phyloP scores from a whole-genome alignment of 345 rosid species.

The Ailanthus altissimus region DNA sequence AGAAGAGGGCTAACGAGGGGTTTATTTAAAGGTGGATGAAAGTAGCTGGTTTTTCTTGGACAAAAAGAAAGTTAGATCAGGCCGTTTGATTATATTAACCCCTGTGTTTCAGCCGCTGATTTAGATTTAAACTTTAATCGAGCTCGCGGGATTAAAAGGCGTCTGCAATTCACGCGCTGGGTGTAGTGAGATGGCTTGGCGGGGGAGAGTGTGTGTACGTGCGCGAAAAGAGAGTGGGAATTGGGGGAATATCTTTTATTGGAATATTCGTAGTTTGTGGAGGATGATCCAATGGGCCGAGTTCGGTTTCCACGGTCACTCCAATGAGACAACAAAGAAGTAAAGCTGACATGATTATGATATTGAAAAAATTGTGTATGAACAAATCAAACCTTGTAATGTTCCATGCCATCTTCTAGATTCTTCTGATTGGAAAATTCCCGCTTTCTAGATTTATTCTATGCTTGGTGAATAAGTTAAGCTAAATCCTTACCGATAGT shows the following conservation, averaged over 20 bases:
- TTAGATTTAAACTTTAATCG: neutral
- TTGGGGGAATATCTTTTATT: no score
- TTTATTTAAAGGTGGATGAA: neutral
- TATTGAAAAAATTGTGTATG: no score
- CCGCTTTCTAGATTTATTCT: neutral
- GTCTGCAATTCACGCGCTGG: neutral
- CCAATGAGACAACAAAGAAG: neutral
- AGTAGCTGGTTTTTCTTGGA: conserved; percentile 1
- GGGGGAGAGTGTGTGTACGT: neutral
- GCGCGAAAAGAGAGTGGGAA: neutral
- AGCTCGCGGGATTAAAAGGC: neutral
- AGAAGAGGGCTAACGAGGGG: neutral
- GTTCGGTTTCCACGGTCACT: neutral
- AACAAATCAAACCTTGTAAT: neutral
- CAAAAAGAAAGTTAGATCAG: neutral
- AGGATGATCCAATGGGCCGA: conserved; percentile 5
- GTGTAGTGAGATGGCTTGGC: no score
- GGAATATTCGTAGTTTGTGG: conserved; percentile 9
- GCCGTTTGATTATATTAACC: conserved; percentile 4
- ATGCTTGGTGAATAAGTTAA: neutral
- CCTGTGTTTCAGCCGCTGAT: conserved; percentile 12
- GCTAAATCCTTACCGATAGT: no score
- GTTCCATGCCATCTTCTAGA: neutral
- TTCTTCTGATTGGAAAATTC: neutral
- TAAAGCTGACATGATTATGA: no score